Evolutionary conservation across 768 basidiomycete species (phyloP).

Genomic region (Agrocybe pediades): DNA sequence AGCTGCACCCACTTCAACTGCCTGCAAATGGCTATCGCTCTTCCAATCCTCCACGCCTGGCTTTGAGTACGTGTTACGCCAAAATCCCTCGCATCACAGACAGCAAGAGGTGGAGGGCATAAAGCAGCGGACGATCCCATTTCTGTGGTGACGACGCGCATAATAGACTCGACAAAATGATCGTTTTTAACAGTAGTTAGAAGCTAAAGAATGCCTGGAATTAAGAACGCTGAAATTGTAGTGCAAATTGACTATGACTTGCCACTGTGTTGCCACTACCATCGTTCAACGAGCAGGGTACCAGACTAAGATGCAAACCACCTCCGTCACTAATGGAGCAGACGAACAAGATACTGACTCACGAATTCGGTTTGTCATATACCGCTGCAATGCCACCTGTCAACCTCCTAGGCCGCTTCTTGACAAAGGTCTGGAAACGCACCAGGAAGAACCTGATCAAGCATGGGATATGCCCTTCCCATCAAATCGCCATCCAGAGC

Average conservation of each 20-base stretch:
- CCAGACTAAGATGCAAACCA: slow-evolving; percentile 20
- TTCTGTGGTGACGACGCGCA: slow-evolving; percentile 50
- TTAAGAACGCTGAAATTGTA: neutral
- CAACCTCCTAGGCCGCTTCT: too few relatives aligned
- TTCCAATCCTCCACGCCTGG: slow-evolving; percentile 64
- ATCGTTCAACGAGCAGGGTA: slow-evolving; percentile 31
- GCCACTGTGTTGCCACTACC: slow-evolving; percentile 33
- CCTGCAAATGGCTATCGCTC: slow-evolving; percentile 54
- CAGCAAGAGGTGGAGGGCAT: slow-evolving; percentile 41
- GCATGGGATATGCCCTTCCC: slow-evolving; percentile 41
- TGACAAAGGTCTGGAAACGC: neutral
- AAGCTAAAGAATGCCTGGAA: slow-evolving; percentile 19
- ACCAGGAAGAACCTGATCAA: slow-evolving; percentile 33
- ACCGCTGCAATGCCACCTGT: too few relatives aligned
- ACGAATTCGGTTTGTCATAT: slow-evolving; percentile 34
- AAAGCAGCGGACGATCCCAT: slow-evolving; percentile 55
- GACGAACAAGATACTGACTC: too few relatives aligned
- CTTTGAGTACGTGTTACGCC: slow-evolving; percentile 57
- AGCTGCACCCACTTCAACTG: slow-evolving; percentile 35
- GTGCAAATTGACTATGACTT: neutral
- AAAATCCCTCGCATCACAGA: slow-evolving; percentile 33
- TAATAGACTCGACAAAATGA: slow-evolving; percentile 41
- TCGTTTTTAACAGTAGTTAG: slow-evolving; percentile 48
- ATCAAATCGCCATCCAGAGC: slow-evolving; percentile 48
- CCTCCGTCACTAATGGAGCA: too few relatives aligned